Percentiles rank a stretch among this genome's conserved stretches.
phyloP scores from a whole-genome alignment of 352 stramenopile genomes.

The Aphanomyces cochlioides region DNA sequence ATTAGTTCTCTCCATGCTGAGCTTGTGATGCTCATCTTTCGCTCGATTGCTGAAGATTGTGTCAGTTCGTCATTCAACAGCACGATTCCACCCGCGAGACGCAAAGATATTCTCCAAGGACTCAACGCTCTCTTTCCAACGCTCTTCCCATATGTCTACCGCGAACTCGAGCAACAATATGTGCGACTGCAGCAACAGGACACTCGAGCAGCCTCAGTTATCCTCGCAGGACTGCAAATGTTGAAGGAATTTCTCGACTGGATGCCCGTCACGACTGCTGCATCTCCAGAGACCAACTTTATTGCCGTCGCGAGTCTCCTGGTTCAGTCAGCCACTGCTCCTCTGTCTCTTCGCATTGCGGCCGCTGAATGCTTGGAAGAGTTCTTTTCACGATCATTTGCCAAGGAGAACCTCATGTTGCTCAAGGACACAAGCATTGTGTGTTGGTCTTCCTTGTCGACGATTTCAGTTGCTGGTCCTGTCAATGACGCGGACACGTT shows the following conservation, averaged over 20 bases:
- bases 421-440: conserved; percentile 52
- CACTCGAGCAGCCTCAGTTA: conserved; percentile 46
- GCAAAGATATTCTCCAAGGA: conserved; percentile 77
- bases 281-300: conserved; percentile 54
- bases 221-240: conserved; percentile 62
- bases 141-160: conserved; percentile 66
- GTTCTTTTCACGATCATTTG: conserved; percentile 62
- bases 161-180: conserved; percentile 72
- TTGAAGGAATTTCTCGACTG: conserved; percentile 81
- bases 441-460: conserved; percentile 11
- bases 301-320: conserved; percentile 59
- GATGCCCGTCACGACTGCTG: conserved; percentile 64
- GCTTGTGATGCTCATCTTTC: conserved; percentile 64
- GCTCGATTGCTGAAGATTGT: conserved; percentile 73
- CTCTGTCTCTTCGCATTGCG: conserved; percentile 51
- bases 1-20: conserved; percentile 51
- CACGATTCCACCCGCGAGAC: conserved; percentile 60
- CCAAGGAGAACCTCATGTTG: conserved; percentile 58
- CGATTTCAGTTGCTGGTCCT: conserved; percentile 33
- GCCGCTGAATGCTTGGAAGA: conserved; percentile 68
- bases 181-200: conserved; percentile 41
- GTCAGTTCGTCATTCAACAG: conserved; percentile 77
- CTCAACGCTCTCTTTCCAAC: conserved; percentile 66
- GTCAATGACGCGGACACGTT: conserved; percentile 52
- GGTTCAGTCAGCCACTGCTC: conserved; percentile 32